A percentile compares a stretch with the other conserved stretches of the same genome.
Conservation (phyloP, 129 eudicot genomes). For the Arctium lappa region DNA sequence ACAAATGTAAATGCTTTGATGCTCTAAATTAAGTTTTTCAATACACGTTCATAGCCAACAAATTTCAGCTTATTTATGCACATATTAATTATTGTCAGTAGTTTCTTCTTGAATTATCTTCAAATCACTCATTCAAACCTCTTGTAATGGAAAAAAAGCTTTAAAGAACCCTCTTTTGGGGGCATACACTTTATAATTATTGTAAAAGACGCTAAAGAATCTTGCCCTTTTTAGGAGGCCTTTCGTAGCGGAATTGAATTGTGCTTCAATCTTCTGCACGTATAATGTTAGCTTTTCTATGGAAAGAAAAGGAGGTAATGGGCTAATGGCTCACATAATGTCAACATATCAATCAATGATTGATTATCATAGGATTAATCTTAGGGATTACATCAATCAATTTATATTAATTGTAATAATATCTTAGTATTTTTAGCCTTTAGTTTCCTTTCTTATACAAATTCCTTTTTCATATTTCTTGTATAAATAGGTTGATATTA, state of each 20-base stretch:
- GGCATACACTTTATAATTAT: constrained; percentile 16
- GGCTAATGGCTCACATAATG: too few relatives aligned
- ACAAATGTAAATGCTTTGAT: not conserved
- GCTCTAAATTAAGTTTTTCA: not conserved
- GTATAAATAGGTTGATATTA: too few relatives aligned
- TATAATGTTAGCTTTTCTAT: not conserved
- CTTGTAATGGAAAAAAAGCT: not conserved
- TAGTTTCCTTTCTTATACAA: too few relatives aligned
- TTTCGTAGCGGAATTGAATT: constrained; percentile 20
- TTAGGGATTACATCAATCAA: too few relatives aligned
- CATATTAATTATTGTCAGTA: not conserved
- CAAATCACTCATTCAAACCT: not conserved
- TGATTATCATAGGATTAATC: too few relatives aligned
- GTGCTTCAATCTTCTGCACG: constrained; percentile 14
- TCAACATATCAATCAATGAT: too few relatives aligned
- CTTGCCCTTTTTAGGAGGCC: not conserved
- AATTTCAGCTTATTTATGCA: not conserved
- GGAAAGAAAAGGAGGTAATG: not conserved
- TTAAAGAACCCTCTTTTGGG: constrained; percentile 7
- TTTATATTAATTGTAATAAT: too few relatives aligned
- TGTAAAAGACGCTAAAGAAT: constrained; percentile 11
- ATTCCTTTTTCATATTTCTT: too few relatives aligned
- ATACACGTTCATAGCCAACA: not conserved
- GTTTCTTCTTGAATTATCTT: not conserved
- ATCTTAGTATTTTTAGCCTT: too few relatives aligned